phyloP scores from a whole-genome alignment of 2,329 filamentous ascomycete species.

The Penicillium palitans region DNA sequence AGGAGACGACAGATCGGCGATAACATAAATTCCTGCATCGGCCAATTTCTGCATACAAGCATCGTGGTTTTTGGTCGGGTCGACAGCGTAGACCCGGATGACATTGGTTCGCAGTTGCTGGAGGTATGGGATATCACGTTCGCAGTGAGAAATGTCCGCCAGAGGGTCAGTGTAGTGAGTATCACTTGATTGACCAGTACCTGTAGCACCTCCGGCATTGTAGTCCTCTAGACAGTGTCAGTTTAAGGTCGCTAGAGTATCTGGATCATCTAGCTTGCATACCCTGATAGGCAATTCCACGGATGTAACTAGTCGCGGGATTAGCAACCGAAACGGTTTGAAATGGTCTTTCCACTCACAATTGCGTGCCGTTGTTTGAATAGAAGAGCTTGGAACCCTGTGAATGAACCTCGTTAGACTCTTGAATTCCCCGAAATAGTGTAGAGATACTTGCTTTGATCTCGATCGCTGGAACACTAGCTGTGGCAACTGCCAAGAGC shows the following conservation, averaged over 20 bases:
- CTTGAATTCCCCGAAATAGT: neutral
- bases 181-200: constrained; percentile 38
- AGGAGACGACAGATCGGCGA: constrained; percentile 85
- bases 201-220: constrained; percentile 1
- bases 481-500: neutral
- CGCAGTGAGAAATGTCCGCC: constrained; percentile 67
- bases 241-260: neutral
- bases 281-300: constrained; percentile 12
- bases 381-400: constrained; percentile 12
- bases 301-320: constrained; percentile 2
- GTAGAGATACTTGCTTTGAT: constrained; percentile 1
- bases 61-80: constrained; percentile 73
- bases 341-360: neutral
- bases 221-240: constrained; percentile 5
- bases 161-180: constrained; percentile 77
- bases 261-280: neutral
- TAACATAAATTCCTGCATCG: constrained; percentile 85
- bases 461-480: constrained; percentile 5
- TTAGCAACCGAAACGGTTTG: neutral
- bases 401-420: neutral
- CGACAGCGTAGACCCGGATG: constrained; percentile 89
- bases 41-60: constrained; percentile 80
- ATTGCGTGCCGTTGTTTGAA: constrained; percentile 4
- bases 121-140: constrained; percentile 79
- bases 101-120: constrained; percentile 78